Percentiles rank a stretch among this genome's conserved stretches.
These are phyloP conservation scores for Colletotrichum lindemuthianum DNA, from an alignment of 2,329 filamentous ascomycete genomes.

Conservation along the genomic window DNA sequence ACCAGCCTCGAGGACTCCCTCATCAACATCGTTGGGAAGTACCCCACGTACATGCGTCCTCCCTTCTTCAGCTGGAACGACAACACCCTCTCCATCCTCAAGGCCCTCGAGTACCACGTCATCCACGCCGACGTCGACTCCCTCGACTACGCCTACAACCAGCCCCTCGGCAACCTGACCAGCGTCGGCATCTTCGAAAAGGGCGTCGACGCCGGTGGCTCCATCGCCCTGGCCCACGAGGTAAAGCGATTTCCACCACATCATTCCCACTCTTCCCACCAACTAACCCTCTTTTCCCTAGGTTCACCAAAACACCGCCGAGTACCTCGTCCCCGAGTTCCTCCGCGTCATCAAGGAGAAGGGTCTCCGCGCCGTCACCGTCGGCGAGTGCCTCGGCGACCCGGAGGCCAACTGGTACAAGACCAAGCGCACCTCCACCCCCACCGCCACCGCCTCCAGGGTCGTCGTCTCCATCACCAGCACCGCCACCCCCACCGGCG, in stretches of 20 bases:
- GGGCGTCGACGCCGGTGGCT: slow-evolving; percentile 41
- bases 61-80: slow-evolving; percentile 47
- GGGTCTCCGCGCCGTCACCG: slow-evolving; percentile 49
- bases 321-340: slow-evolving; percentile 36
- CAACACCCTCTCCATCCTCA: slow-evolving; percentile 36
- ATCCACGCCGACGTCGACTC: slow-evolving; percentile 42
- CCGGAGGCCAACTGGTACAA: slow-evolving; percentile 57
- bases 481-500: slow-evolving; percentile 36
- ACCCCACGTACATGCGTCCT: slow-evolving; percentile 56
- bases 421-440: slow-evolving; percentile 35
- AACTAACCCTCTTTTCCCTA: slow-evolving; percentile 33
- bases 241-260: slow-evolving; percentile 47
- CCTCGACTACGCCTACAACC: slow-evolving; percentile 40
- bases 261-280: slow-evolving; percentile 52
- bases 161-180: slow-evolving; percentile 40
- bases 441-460: slow-evolving; percentile 31
- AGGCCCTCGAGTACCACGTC: slow-evolving; percentile 33
- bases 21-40: slow-evolving; percentile 52
- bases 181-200: slow-evolving; percentile 49
- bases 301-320: slow-evolving; percentile 37
- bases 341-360: slow-evolving; percentile 37
- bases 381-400: slow-evolving; percentile 59
- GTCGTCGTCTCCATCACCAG: slow-evolving; percentile 34
- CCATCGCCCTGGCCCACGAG: slow-evolving; percentile 57
- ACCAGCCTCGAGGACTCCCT: slow-evolving; percentile 57